Evolutionary conservation across 1,284 basidiomycete genomes (phyloP).

Genomic region (Entoloma clypeatum): DNA sequence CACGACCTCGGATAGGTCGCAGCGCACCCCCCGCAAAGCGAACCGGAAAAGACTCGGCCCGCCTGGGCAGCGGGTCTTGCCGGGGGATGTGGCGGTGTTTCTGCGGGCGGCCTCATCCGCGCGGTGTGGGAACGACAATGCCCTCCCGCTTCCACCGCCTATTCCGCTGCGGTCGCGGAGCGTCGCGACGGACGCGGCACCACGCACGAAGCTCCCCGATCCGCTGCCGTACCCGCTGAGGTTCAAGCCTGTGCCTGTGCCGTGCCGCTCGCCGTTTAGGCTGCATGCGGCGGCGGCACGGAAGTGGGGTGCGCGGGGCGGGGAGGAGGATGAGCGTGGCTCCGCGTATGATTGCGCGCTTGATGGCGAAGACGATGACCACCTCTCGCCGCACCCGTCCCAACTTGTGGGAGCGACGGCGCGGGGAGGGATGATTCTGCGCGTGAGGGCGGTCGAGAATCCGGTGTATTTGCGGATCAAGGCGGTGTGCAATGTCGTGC

Average conservation of each 20-base stretch:
- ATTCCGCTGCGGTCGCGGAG: constrained; percentile 8
- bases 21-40: not conserved
- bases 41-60: constrained; percentile 28
- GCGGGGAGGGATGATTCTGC: constrained; percentile 20
- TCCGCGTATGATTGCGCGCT: not conserved
- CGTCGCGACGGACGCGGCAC: constrained; percentile 15
- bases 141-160: constrained; percentile 27
- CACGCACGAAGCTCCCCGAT: constrained; percentile 31
- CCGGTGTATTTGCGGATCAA: constrained; percentile 53
- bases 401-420: constrained; percentile 21
- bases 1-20: constrained; percentile 4
- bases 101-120: not conserved
- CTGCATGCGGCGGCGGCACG: constrained; percentile 18
- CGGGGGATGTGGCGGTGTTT: constrained; percentile 21
- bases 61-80: constrained; percentile 43
- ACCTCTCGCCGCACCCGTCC: too few relatives aligned
- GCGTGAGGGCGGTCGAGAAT: constrained; percentile 53
- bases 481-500: constrained; percentile 51
- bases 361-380: too few relatives aligned
- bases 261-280: constrained; percentile 33
- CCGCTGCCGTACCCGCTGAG: constrained; percentile 34
- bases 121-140: constrained; percentile 15
- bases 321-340: not conserved
- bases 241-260: constrained; percentile 34
- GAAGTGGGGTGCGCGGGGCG: not conserved